phyloP scores from a whole-genome alignment of 1,284 basidiomycete species.

The Puccinia brachypodii region DNA sequence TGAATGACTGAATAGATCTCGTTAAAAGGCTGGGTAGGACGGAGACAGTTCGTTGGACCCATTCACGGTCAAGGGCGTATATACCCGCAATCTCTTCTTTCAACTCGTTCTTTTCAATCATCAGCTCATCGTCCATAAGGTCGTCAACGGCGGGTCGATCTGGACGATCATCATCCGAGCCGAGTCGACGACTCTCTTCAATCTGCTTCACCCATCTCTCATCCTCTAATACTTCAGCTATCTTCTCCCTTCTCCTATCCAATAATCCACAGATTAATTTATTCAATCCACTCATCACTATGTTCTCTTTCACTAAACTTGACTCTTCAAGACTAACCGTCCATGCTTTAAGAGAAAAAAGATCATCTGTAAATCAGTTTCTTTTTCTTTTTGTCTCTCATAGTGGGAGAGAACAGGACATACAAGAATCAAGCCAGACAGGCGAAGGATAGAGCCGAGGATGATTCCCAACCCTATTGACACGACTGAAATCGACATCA shows the following conservation, averaged over 20 bases:
- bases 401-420: not conserved
- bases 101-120: slow-evolving; percentile 1
- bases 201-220: not conserved
- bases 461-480: not conserved
- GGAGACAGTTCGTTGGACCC: not conserved
- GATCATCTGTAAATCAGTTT: not conserved
- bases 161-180: not conserved
- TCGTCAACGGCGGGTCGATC: not conserved
- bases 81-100: not conserved
- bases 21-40: not conserved
- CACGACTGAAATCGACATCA: not conserved
- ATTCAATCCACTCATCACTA: not conserved
- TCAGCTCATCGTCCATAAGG: not conserved
- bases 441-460: not conserved
- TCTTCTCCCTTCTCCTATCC: not conserved
- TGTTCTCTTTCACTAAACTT: not conserved
- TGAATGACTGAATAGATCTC: not conserved
- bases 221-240: not conserved
- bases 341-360: slow-evolving; percentile 8
- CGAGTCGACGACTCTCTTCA: not conserved
- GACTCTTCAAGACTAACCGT: slow-evolving; percentile 10
- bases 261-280: not conserved
- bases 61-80: not conserved
- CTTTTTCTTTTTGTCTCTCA: not conserved
- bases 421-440: slow-evolving; percentile 7